A percentile compares a stretch with the other conserved stretches of the same genome.
phyloP scores from a whole-genome alignment of 1,284 basidiomycete species.

The Ceratobasidium sp. region DNA sequence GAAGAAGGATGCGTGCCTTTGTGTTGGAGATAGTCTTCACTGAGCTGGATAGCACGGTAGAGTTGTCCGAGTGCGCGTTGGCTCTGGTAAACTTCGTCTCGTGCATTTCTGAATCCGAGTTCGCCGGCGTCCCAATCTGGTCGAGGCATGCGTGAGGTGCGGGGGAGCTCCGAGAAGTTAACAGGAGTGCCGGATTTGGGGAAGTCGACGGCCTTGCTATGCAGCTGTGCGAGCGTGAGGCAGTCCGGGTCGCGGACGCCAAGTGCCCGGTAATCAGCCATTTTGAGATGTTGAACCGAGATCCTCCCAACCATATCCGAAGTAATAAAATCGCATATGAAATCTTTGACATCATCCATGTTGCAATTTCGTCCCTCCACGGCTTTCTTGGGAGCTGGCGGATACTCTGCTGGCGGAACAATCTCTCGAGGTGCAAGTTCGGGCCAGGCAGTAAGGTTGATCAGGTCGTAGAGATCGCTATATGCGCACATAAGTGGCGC shows the following conservation, averaged over 20 bases:
- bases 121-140: conserved; percentile 79
- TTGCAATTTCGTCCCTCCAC: conserved; percentile 67
- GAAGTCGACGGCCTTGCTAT: conserved; percentile 78
- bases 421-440: conserved; percentile 67
- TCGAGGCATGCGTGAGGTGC: conserved; percentile 64
- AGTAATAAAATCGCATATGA: conserved; percentile 78
- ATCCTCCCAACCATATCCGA: conserved; percentile 74
- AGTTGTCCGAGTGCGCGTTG: conserved; percentile 75
- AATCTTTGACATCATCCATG: conserved; percentile 78
- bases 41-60: conserved; percentile 71
- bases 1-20: conserved; percentile 35
- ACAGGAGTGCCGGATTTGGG: conserved; percentile 76
- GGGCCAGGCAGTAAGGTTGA: conserved; percentile 60
- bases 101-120: conserved; percentile 56
- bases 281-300: conserved; percentile 69
- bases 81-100: conserved; percentile 67
- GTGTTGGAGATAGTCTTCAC: conserved; percentile 53
- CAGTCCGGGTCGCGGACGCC: conserved; percentile 74
- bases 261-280: conserved; percentile 72
- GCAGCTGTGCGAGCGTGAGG: conserved; percentile 71
- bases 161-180: conserved; percentile 64
- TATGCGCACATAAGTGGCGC: conserved; percentile 28
- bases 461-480: conserved; percentile 54
- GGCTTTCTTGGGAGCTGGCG: conserved; percentile 63
- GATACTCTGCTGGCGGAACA: conserved; percentile 66